phyloP scores from a whole-genome alignment of 225 moss, liverwort and hornwort genomes.

The Physcomitrellopsis africana region DNA sequence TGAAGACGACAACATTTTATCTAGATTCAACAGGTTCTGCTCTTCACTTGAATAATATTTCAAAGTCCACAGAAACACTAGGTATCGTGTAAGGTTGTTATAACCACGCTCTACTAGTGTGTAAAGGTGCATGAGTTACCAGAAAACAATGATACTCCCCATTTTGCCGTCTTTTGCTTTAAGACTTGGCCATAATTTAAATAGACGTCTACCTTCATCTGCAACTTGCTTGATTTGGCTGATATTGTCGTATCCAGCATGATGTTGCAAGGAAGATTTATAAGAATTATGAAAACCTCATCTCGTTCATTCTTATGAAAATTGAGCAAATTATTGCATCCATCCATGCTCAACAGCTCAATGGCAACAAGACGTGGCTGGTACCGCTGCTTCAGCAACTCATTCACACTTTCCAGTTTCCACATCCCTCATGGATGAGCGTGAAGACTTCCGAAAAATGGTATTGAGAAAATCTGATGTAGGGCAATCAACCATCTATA shows the following conservation, averaged over 20 bases:
- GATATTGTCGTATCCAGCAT: slow-evolving; percentile 91
- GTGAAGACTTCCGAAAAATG: too few species aligned
- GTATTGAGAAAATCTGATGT: too few species aligned
- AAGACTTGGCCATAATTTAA: slow-evolving; percentile 94
- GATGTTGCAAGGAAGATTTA: slow-evolving; percentile 91
- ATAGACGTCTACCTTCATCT: slow-evolving; percentile 80
- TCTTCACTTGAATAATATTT: slow-evolving; percentile 77
- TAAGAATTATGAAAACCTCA: slow-evolving; percentile 85
- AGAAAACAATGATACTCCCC: slow-evolving; percentile 90
- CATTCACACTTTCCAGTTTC: slow-evolving; percentile 95
- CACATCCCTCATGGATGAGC: slow-evolving; percentile 87
- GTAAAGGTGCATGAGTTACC: too few species aligned
- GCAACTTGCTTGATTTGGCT: slow-evolving; percentile 81
- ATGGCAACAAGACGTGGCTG: slow-evolving; percentile 89
- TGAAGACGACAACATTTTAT: too few species aligned
- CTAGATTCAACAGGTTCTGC: slow-evolving; percentile 74
- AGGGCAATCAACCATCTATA: too few species aligned
- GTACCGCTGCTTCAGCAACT: slow-evolving; percentile 82
- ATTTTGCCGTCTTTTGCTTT: slow-evolving; percentile 93
- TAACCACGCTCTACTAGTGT: too few species aligned
- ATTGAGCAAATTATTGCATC: slow-evolving; percentile 88
- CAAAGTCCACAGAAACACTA: slow-evolving; percentile 88
- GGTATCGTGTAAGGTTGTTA: slow-evolving; percentile 91
- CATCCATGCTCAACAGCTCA: slow-evolving; percentile 95
- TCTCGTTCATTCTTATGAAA: slow-evolving; percentile 88